Evolutionary conservation across 2,329 filamentous ascomycete genomes (phyloP).

Genomic region (Paraconiothyrium sp.): DNA sequence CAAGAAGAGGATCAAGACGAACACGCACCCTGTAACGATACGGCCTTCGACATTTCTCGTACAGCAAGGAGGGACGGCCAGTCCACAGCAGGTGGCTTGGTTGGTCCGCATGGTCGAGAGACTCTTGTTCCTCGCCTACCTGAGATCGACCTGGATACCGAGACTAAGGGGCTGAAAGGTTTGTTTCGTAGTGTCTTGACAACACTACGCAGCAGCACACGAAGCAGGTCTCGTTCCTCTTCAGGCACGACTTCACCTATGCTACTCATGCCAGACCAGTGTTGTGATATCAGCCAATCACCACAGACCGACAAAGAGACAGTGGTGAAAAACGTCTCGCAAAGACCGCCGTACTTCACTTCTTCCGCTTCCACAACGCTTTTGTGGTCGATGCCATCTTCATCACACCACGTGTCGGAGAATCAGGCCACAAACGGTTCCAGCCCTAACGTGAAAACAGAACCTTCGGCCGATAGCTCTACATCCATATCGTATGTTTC

Average conservation of each 20-base stretch:
- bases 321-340: neutral
- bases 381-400: slow-evolving; percentile 13
- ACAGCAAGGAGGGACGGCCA: no score
- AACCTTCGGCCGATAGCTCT: slow-evolving; percentile 21
- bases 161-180: slow-evolving; percentile 27
- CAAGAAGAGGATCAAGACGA: slow-evolving; percentile 28
- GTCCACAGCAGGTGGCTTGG: slow-evolving; percentile 22
- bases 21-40: slow-evolving; percentile 10
- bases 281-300: slow-evolving; percentile 16
- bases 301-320: slow-evolving; percentile 6
- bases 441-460: slow-evolving; percentile 10
- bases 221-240: slow-evolving; percentile 29
- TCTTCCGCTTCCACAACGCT: slow-evolving; percentile 11
- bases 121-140: slow-evolving; percentile 17
- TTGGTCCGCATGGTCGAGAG: slow-evolving; percentile 15
- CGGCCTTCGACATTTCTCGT: neutral
- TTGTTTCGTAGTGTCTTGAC: slow-evolving; percentile 36
- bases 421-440: slow-evolving; percentile 27
- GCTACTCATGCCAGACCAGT: slow-evolving; percentile 16
- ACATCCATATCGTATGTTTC: slow-evolving; percentile 14
- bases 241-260: slow-evolving; percentile 19
- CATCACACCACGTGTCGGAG: slow-evolving; percentile 7
- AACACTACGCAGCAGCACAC: slow-evolving; percentile 33
- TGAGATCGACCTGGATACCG: slow-evolving; percentile 16
- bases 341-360: neutral